phyloP scores from a whole-genome alignment of 345 rosid species.

The Pseudoturritis turrita region DNA sequence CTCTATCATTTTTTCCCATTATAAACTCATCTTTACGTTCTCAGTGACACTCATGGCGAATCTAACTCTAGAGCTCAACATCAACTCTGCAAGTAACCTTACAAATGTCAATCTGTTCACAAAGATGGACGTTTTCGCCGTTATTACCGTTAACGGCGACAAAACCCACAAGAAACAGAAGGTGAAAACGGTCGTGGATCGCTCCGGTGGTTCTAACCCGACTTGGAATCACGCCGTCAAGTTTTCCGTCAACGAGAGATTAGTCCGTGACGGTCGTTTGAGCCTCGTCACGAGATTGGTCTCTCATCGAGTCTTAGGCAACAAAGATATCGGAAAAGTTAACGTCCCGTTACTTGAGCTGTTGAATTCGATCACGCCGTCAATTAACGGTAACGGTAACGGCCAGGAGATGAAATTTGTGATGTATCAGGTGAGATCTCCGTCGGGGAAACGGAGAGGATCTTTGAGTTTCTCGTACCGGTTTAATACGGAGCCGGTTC shows the following conservation, averaged over 20 bases:
- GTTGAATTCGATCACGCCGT: background rate
- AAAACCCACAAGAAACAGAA: conserved; percentile 25
- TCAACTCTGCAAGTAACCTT: conserved; percentile 51
- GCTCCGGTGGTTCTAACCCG: conserved; percentile 49
- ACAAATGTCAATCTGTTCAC: conserved; percentile 52
- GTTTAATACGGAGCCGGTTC: conserved; percentile 29
- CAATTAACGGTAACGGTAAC: background rate
- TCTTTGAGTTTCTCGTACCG: conserved; percentile 47
- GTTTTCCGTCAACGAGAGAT: conserved; percentile 39
- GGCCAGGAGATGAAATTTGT: conserved; percentile 29
- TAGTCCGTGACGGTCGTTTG: conserved; percentile 40
- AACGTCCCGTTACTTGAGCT: conserved; percentile 60
- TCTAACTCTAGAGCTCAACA: conserved; percentile 47
- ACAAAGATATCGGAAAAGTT: conserved; percentile 58
- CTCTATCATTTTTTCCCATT: background rate
- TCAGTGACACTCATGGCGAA: conserved; percentile 37
- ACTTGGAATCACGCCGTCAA: conserved; percentile 53
- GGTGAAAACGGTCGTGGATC: conserved; percentile 38
- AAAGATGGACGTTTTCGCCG: conserved; percentile 67
- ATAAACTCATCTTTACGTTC: background rate
- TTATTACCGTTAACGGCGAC: conserved; percentile 43
- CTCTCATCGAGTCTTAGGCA: conserved; percentile 44
- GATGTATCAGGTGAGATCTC: conserved; percentile 45
- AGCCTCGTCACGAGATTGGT: conserved; percentile 41
- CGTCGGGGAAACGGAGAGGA: conserved; percentile 61